phyloP scores from a whole-genome alignment of 176 grass and related monocot species.

The Elaeis guineensis region DNA sequence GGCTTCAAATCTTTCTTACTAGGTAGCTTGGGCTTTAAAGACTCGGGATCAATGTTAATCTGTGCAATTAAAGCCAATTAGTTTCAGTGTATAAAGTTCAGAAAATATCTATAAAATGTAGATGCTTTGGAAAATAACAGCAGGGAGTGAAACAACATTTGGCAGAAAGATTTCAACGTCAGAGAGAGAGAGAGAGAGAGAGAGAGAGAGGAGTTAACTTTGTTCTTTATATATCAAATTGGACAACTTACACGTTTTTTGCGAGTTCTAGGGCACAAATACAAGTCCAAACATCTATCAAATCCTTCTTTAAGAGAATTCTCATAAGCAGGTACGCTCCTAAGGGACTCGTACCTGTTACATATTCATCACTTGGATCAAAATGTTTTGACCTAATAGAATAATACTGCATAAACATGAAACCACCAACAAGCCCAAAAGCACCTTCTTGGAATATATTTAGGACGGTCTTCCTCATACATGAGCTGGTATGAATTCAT shows the following conservation, averaged over 20 bases:
- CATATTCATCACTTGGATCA: conserved; percentile 19
- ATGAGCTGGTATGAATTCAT: conserved; percentile 89
- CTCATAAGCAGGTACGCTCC: conserved; percentile 89
- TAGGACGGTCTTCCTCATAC: conserved; percentile 90
- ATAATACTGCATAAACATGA: conserved; percentile 1
- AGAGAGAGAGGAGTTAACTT: too few relatives aligned
- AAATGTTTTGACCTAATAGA: conserved; percentile 10
- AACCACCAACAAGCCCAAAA: background rate
- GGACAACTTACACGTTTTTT: conserved; percentile 70
- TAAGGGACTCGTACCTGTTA: conserved; percentile 65
- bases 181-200: too few relatives aligned
- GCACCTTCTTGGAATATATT: conserved; percentile 88
- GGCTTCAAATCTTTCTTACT: conserved; percentile 95
- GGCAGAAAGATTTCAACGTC: background rate
- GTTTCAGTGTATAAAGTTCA: background rate
- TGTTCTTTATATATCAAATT: background rate
- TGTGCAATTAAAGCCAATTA: conserved; percentile 15
- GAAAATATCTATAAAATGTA: background rate
- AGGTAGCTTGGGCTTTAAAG: conserved; percentile 83
- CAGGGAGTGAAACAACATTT: background rate
- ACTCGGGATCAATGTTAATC: conserved; percentile 98
- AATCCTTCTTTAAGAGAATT: conserved; percentile 85
- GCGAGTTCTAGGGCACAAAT: conserved; percentile 70
- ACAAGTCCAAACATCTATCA: conserved; percentile 88
- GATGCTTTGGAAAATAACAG: too few relatives aligned